Conservation (phyloP, 345 rosid genomes). For the Fremontodendron californicum region DNA sequence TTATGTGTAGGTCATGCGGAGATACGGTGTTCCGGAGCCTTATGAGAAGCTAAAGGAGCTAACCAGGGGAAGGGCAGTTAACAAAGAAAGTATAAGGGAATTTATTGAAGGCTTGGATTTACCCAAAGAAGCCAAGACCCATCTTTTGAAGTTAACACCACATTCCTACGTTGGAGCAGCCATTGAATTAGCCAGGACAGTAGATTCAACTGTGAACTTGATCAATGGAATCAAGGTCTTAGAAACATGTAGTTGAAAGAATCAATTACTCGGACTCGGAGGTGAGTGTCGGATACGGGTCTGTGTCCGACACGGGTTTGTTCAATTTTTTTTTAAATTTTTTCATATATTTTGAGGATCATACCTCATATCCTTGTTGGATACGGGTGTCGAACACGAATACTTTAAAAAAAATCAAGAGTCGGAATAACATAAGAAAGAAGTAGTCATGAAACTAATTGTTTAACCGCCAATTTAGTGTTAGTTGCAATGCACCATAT, state of each 20-base stretch:
- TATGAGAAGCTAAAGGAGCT: slow-evolving; percentile 87
- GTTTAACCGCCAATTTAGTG: neutral
- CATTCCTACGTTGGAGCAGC: slow-evolving; percentile 82
- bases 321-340: too few species aligned
- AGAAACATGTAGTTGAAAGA: slow-evolving; percentile 11
- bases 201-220: slow-evolving; percentile 33
- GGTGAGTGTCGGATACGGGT: too few species aligned
- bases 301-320: too few species aligned
- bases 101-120: slow-evolving; percentile 62
- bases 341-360: too few species aligned
- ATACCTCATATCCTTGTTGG: too few species aligned
- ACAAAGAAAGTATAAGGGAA: slow-evolving; percentile 59
- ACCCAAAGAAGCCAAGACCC: slow-evolving; percentile 55
- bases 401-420: too few species aligned
- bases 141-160: slow-evolving; percentile 63
- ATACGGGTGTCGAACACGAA: too few species aligned
- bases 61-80: slow-evolving; percentile 81
- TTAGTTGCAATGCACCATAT: neutral
- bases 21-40: slow-evolving; percentile 84
- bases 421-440: too few species aligned
- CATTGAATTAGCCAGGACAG: slow-evolving; percentile 48
- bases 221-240: slow-evolving; percentile 25
- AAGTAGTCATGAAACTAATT: neutral
- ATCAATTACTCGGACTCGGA: too few species aligned
- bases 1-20: slow-evolving; percentile 72